Conservation (phyloP, 1,284 basidiomycete species). For the Ustilago lituana region DNA sequence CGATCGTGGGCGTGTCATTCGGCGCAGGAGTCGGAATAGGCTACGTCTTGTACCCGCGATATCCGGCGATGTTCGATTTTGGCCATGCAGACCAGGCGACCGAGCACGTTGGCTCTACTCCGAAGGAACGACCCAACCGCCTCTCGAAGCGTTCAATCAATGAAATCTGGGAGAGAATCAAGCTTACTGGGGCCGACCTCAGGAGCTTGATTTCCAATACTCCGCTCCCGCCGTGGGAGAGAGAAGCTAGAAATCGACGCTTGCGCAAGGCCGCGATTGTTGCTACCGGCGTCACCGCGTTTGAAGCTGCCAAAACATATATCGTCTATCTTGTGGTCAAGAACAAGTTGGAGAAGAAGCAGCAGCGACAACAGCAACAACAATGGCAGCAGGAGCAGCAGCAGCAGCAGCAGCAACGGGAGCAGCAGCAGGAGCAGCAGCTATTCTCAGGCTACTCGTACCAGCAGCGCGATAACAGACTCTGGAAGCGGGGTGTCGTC, state of each 20-base stretch:
- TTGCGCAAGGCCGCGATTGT: background rate
- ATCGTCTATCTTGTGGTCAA: background rate
- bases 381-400: background rate
- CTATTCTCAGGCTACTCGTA: background rate
- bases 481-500: background rate
- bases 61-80: too few species aligned
- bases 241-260: slow-evolving; percentile 2
- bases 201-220: slow-evolving; percentile 2
- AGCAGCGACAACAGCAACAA: slow-evolving; percentile 1
- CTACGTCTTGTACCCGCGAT: too few species aligned
- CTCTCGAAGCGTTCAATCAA: too few species aligned
- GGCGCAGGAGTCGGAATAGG: too few species aligned
- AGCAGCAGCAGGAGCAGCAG: too few species aligned
- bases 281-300: background rate
- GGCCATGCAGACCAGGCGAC: too few species aligned
- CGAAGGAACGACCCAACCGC: too few species aligned
- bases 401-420: too few species aligned
- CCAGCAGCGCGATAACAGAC: background rate
- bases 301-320: background rate
- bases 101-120: too few species aligned
- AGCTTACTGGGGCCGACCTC: slow-evolving; percentile 1
- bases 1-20: too few species aligned
- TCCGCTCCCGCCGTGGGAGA: background rate
- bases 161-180: too few species aligned
- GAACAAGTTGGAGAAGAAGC: slow-evolving; percentile 2